Conservation (phyloP, 2,329 filamentous ascomycete species). For the Diaporthe sp. region DNA sequence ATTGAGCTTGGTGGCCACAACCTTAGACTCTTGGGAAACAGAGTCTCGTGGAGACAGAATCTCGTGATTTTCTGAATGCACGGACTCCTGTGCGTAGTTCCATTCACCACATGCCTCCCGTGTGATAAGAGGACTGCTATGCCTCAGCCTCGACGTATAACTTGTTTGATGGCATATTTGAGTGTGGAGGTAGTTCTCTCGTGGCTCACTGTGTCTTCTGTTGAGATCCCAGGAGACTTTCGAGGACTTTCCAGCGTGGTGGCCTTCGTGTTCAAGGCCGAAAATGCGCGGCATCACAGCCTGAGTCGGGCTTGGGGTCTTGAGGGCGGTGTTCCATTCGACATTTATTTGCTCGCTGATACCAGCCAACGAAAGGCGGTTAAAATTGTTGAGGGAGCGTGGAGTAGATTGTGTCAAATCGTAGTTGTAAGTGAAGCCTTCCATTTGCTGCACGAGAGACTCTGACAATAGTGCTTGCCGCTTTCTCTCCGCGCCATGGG, state of each 20-base stretch:
- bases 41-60: not conserved
- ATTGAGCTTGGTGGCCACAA: not conserved
- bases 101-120: not conserved
- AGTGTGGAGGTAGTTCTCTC: accelerated
- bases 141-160: not conserved
- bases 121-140: not conserved
- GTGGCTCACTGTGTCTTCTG: not conserved
- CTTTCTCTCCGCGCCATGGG: not conserved
- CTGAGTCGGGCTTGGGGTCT: not conserved
- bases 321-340: not conserved
- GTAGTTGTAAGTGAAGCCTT: not conserved
- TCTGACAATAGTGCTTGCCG: not conserved
- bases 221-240: not conserved
- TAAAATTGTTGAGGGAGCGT: not conserved
- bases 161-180: not conserved
- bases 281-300: not conserved
- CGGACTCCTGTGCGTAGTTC: not conserved
- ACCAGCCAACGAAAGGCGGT: not conserved
- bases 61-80: not conserved
- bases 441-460: not conserved
- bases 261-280: not conserved
- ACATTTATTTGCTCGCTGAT: not conserved
- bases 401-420: not conserved
- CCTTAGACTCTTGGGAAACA: not conserved
- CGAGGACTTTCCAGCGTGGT: not conserved